Conservation (phyloP, 192 early-diverging fungal species). For the Jimgerdemannia flammicorona region DNA sequence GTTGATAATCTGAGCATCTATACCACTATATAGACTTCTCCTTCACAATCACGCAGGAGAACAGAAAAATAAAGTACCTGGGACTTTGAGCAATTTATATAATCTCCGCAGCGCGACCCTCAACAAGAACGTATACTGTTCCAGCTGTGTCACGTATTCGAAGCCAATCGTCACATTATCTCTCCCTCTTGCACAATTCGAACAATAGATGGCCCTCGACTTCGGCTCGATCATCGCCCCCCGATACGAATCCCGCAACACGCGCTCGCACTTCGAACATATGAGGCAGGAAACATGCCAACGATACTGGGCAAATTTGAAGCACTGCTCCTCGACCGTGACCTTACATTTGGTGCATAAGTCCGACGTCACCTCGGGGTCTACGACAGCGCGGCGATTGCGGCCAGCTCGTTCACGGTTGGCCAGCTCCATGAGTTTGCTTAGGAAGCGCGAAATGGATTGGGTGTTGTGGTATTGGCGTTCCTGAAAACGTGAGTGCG, state of each 20-base stretch:
- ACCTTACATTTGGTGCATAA: slow-evolving; percentile 73
- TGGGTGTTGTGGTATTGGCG: slow-evolving; percentile 43
- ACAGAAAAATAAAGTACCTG: neutral
- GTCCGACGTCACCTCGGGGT: slow-evolving; percentile 70
- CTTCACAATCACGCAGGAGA: no score
- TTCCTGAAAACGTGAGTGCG: slow-evolving; percentile 34
- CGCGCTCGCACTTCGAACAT: slow-evolving; percentile 65
- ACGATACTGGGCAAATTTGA: slow-evolving; percentile 60
- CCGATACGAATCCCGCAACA: slow-evolving; percentile 24
- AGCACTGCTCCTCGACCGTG: slow-evolving; percentile 87
- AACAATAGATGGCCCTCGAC: slow-evolving; percentile 11
- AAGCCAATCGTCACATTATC: slow-evolving; percentile 34
- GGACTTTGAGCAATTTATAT: slow-evolving; percentile 65
- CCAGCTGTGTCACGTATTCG: slow-evolving; percentile 76
- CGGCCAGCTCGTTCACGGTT: slow-evolving; percentile 33
- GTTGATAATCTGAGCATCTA: no score
- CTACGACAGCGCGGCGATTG: slow-evolving; percentile 32
- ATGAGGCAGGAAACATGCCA: slow-evolving; percentile 85
- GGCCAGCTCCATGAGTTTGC: slow-evolving; percentile 68
- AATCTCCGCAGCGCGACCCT: slow-evolving; percentile 77
- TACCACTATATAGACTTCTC: no score
- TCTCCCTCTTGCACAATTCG: slow-evolving; percentile 4
- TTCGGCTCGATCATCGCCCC: slow-evolving; percentile 12
- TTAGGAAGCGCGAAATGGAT: slow-evolving; percentile 67
- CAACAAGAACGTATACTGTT: slow-evolving; percentile 90